Evolutionary conservation across 2,329 filamentous ascomycete genomes (phyloP).

Genomic region (Sporothrix brasiliensis): DNA sequence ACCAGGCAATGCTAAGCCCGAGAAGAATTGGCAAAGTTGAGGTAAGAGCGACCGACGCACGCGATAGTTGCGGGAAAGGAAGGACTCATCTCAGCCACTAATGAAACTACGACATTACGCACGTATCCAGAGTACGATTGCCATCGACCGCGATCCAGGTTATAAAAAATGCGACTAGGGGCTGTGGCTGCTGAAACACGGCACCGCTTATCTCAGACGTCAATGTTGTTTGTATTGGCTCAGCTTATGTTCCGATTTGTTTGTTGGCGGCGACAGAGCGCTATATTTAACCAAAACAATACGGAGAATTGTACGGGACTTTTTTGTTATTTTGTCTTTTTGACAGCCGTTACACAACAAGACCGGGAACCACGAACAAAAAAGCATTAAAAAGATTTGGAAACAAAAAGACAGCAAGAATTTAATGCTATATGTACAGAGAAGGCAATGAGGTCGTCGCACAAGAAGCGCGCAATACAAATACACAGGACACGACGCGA

Average conservation of each 20-base stretch:
- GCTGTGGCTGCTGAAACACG: constrained; percentile 7
- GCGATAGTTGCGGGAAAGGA: not conserved
- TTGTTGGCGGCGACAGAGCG: not conserved
- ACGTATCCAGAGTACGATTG: not conserved
- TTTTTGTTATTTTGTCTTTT: not conserved
- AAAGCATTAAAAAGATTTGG: not conserved
- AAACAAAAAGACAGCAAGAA: not conserved
- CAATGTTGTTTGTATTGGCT: not conserved
- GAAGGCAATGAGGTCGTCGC: not conserved
- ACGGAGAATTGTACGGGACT: no score
- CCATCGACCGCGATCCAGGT: not conserved
- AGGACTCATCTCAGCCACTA: constrained; percentile 3
- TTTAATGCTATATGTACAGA: not conserved
- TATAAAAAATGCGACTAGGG: not conserved
- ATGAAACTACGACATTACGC: not conserved
- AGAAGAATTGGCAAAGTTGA: not conserved
- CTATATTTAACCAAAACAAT: not conserved
- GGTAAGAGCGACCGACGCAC: constrained; percentile 16
- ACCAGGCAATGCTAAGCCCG: not conserved
- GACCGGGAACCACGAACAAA: not conserved
- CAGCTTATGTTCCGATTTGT: not conserved
- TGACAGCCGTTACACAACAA: not conserved
- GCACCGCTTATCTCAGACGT: constrained; percentile 8
- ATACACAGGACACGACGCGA: constrained; percentile 6
- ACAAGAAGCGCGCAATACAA: constrained; percentile 2